Conservation (phyloP, 257 asterid species). For the Solanum lycopersicoides region DNA sequence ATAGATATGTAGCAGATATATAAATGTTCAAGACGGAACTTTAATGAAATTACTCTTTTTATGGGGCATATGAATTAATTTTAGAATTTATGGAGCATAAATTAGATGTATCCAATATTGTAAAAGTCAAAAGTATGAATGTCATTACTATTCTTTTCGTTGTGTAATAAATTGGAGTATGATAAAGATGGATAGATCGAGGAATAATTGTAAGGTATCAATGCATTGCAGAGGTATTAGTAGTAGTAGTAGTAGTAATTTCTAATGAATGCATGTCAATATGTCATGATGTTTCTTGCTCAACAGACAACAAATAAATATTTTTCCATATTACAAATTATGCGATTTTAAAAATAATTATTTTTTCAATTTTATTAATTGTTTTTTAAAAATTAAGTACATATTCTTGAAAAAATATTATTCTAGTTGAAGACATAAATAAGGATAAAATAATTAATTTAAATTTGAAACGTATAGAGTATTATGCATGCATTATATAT, state of each 20-base stretch:
- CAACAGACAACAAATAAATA: too few relatives aligned
- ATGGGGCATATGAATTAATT: neutral
- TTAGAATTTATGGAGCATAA: neutral
- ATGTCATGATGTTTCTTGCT: neutral
- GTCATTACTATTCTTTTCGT: neutral
- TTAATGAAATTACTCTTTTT: neutral
- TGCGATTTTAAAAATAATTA: too few relatives aligned
- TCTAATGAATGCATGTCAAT: neutral
- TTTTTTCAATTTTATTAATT: too few relatives aligned
- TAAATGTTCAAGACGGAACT: neutral
- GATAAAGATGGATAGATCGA: neutral
- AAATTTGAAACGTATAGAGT: neutral
- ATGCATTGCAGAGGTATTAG: neutral
- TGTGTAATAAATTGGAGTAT: neutral
- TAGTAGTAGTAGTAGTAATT: neutral
- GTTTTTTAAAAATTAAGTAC: too few relatives aligned
- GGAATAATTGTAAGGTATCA: neutral
- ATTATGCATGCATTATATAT: neutral
- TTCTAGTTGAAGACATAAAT: neutral
- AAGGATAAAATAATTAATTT: neutral
- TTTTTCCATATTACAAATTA: too few relatives aligned
- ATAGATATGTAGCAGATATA: neutral
- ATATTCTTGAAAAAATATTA: neutral
- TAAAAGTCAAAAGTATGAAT: neutral
- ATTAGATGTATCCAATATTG: neutral